Base-by-base conservation (phyloP, 345 rosid genomes). In the Salix koriyanagi region DNA sequence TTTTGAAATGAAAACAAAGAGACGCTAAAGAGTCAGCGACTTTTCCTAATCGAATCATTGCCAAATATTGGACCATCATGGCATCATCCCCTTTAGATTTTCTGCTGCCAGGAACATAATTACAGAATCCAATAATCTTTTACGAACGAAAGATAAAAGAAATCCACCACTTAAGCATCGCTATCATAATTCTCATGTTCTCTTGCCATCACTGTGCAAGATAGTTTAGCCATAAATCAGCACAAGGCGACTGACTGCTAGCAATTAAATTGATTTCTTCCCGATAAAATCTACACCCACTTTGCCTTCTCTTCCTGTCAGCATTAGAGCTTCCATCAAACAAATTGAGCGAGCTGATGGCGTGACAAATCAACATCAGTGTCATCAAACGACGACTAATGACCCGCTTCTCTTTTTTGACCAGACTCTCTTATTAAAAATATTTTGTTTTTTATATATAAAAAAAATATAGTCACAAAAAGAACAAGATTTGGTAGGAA, bases 41-140 rank as follows among this genome's bases (percentile, higher is more conserved):
- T 26, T 76, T 71, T 39, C 65, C 32, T 61, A 70, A 28, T 13
- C 32, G 48, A 70, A 61, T 77, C 75, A 77, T 70, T 60, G 21
- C 60, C 2, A 39, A n/a, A 44, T n/a, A 9, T 14, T 0, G 11
- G 50, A 76, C 14, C 6, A 41, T n/a, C 44, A 28, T 28, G 2
- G 30, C 26, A 26, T 26, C 30, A 41, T 48, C 37, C 2, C n/a
- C 65, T 7, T 16, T 5, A 48, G 36, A 48, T 71, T 48, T 48
- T 64, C 56, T 65, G 65, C 30, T 71, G 34, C 19, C 69, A 70
- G 1, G 11, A 37, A 52, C 76, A 72, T 78, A 2, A 72, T 72
- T 71, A 71, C 10, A 25, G 28, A 12, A 34, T 13, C 72, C 23
- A 50, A 3, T n/a, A 13, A 16, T 36, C 9, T 5, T 1, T 23